These are phyloP conservation scores for Quercus variabilis DNA, from an alignment of 306 rosid species.

Conservation along the genomic window DNA sequence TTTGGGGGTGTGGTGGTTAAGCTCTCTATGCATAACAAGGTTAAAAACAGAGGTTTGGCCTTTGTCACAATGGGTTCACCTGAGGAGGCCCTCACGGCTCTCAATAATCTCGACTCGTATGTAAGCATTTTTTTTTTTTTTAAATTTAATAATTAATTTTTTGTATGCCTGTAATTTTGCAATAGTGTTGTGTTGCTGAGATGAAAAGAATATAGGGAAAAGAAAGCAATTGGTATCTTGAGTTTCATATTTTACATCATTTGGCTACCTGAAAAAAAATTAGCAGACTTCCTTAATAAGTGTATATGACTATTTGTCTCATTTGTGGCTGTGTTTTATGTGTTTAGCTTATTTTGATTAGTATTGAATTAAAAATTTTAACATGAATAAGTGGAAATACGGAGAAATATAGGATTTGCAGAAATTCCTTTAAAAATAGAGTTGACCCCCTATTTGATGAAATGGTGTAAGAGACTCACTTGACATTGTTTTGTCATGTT, in stretches of 20 bases:
- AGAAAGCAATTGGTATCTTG: neutral
- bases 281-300: neutral
- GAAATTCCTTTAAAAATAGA: too few species aligned
- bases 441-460: too few species aligned
- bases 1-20: neutral
- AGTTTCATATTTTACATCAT: neutral
- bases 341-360: too few species aligned
- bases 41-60: slow-evolving; percentile 88
- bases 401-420: too few species aligned
- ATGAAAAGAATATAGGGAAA: neutral
- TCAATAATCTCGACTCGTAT: slow-evolving; percentile 64
- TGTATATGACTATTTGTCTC: neutral
- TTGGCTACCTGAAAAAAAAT: neutral
- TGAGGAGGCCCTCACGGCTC: slow-evolving; percentile 74
- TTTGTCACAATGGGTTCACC: slow-evolving; percentile 87
- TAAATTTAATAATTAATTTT: neutral
- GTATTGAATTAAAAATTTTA: too few species aligned
- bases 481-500: too few species aligned
- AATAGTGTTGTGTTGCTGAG: slow-evolving; percentile 2
- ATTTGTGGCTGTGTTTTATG: neutral
- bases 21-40: slow-evolving; percentile 82
- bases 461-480: too few species aligned
- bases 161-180: neutral
- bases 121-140: slow-evolving; percentile 43
- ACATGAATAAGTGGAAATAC: too few species aligned